Conservation (phyloP, 2,329 filamentous ascomycete species). For the Stagonosporopsis cucurbitacearum region DNA sequence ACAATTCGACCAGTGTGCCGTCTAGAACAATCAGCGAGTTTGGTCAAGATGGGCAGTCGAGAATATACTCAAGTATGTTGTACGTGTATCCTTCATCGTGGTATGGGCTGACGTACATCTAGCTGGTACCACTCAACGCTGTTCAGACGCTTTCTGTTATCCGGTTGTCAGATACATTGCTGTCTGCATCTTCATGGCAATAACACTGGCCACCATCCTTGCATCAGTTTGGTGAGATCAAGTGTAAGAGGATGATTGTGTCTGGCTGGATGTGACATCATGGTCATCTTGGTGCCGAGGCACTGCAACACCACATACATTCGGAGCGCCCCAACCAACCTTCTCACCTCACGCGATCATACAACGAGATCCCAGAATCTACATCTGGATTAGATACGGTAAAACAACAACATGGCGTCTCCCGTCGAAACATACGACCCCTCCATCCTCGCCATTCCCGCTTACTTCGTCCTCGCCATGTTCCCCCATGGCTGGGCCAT, state of each 20-base stretch:
- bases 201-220: slow-evolving; percentile 1
- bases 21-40: too few relatives aligned
- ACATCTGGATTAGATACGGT: not conserved
- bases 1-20: not conserved
- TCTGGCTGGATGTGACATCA: slow-evolving; percentile 13
- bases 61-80: not conserved
- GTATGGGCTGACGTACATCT: not conserved
- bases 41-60: not conserved
- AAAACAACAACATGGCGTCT: not conserved
- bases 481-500: slow-evolving; percentile 51
- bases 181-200: not conserved
- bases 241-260: not conserved
- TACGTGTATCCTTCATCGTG: not conserved
- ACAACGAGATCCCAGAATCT: not conserved
- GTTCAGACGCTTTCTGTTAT: slow-evolving; percentile 3
- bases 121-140: not conserved
- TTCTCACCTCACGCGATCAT: not conserved
- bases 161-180: slow-evolving; percentile 2
- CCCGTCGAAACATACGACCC: slow-evolving; percentile 42
- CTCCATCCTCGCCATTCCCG: slow-evolving; percentile 54
- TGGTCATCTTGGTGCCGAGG: slow-evolving; percentile 28
- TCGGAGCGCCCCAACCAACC: not conserved
- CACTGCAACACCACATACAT: not conserved
- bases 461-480: slow-evolving; percentile 52
- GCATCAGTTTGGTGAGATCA: not conserved